Conservation (phyloP, 2,329 filamentous ascomycete species). For the Claviceps quebecensis region DNA sequence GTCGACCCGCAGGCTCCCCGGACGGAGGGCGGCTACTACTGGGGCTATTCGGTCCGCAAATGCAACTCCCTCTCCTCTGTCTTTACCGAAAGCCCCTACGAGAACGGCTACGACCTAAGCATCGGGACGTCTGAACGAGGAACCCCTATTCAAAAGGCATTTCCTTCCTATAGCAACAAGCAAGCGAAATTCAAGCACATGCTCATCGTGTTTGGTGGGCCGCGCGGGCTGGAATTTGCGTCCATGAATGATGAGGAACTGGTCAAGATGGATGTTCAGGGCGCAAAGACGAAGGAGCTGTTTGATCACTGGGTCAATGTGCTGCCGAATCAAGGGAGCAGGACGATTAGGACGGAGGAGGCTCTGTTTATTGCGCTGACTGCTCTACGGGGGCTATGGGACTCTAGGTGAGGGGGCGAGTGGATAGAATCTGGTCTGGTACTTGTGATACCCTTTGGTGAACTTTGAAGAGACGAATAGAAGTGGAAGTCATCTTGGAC, state of each 20-base stretch:
- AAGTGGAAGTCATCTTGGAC: too few relatives aligned
- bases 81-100: constrained; percentile 62
- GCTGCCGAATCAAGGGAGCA: constrained; percentile 64
- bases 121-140: constrained; percentile 77
- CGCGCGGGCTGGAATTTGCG: constrained; percentile 65
- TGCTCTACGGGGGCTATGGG: constrained; percentile 47
- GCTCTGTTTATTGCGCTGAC: constrained; percentile 66
- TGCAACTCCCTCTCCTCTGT: constrained; percentile 54
- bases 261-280: constrained; percentile 46
- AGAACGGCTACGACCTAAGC: constrained; percentile 68
- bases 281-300: constrained; percentile 50
- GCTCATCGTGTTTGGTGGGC: constrained; percentile 67
- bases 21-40: constrained; percentile 69
- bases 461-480: too few relatives aligned
- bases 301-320: constrained; percentile 82
- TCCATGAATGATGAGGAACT: constrained; percentile 46
- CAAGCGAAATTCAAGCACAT: constrained; percentile 50
- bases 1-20: constrained; percentile 57
- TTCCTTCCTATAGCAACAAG: constrained; percentile 23
- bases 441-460: constrained; percentile 2
- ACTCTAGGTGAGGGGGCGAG: constrained; percentile 9
- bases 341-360: constrained; percentile 74
- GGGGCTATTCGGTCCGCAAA: constrained; percentile 64
- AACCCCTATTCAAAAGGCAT: constrained; percentile 31
- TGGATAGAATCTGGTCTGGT: too few relatives aligned